Evolutionary conservation across 345 rosid genomes (phyloP).

Genomic region (Brassica rapa): DNA sequence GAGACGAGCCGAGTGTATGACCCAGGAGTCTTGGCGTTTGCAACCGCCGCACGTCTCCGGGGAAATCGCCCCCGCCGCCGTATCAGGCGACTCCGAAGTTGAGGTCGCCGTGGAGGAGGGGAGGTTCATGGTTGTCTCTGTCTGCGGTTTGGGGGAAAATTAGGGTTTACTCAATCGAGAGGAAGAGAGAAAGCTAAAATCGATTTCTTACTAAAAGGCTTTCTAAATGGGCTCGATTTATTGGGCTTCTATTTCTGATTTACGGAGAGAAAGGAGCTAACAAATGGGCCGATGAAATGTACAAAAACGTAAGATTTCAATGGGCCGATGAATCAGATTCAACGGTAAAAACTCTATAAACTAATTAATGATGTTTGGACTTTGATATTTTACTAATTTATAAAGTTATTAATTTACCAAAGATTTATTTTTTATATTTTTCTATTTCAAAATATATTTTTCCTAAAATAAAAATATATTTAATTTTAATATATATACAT

Average conservation of each 20-base stretch:
- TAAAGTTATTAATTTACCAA: no score
- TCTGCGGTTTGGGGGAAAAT: slow-evolving; percentile 15
- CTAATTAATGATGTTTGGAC: no score
- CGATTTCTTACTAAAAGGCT: neutral
- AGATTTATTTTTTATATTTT: no score
- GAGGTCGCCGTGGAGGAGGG: slow-evolving; percentile 21
- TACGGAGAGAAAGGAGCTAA: slow-evolving; percentile 31
- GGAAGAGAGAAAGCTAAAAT: neutral
- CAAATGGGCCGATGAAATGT: no score
- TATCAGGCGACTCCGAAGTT: slow-evolving; percentile 6
- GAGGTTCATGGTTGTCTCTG: slow-evolving; percentile 24
- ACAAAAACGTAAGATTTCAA: no score
- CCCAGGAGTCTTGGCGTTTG: slow-evolving; percentile 31
- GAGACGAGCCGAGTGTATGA: slow-evolving; percentile 60
- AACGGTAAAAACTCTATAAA: no score
- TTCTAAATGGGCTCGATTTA: neutral
- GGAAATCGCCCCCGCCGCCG: neutral
- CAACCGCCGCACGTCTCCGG: slow-evolving; percentile 51
- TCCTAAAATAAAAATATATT: no score
- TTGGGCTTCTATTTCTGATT: neutral
- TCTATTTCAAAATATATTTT: no score
- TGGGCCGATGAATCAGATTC: no score
- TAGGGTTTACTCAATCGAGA: slow-evolving; percentile 31
- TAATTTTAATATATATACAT: no score
- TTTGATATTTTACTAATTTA: no score